Evolutionary conservation across 2,329 filamentous ascomycete species (phyloP).

Genomic region (Penicillium sp.): DNA sequence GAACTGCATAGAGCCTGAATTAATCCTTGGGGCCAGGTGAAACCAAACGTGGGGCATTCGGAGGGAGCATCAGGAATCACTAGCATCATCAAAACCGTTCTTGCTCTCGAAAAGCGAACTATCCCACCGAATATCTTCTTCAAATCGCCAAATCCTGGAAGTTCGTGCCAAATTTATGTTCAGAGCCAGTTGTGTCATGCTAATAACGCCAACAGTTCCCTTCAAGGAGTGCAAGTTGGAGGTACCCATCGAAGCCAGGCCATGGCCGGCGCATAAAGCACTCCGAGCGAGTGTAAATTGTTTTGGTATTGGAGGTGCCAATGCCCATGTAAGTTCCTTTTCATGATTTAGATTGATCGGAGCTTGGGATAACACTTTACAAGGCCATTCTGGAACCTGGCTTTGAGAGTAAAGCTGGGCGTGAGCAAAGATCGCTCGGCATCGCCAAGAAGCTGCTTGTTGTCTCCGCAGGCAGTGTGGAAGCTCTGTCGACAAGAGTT

Average conservation of each 20-base stretch:
- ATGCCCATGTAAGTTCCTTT: constrained; percentile 18
- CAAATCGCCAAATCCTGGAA: background rate
- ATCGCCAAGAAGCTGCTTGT: too few species aligned
- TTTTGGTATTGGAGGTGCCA: constrained; percentile 24
- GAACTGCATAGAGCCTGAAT: too few species aligned
- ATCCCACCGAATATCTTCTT: constrained; percentile 41
- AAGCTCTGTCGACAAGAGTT: too few species aligned
- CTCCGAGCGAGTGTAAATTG: constrained; percentile 19
- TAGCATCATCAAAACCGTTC: constrained; percentile 42
- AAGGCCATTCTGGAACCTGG: background rate
- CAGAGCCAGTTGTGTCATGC: too few species aligned
- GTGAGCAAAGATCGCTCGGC: too few species aligned
- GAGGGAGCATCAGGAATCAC: constrained; percentile 31
- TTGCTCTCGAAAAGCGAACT: constrained; percentile 48
- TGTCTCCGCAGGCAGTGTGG: too few species aligned
- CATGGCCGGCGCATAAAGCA: constrained; percentile 10
- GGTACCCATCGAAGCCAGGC: constrained; percentile 3
- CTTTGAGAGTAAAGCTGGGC: too few species aligned
- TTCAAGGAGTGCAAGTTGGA: background rate
- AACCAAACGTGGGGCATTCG: constrained; percentile 28
- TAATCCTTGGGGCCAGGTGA: constrained; percentile 6
- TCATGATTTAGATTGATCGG: background rate
- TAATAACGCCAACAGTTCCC: background rate
- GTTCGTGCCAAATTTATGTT: too few species aligned
- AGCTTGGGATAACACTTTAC: background rate